phyloP scores from a whole-genome alignment of 805 yeast genomes.

The Candida oleophila region DNA sequence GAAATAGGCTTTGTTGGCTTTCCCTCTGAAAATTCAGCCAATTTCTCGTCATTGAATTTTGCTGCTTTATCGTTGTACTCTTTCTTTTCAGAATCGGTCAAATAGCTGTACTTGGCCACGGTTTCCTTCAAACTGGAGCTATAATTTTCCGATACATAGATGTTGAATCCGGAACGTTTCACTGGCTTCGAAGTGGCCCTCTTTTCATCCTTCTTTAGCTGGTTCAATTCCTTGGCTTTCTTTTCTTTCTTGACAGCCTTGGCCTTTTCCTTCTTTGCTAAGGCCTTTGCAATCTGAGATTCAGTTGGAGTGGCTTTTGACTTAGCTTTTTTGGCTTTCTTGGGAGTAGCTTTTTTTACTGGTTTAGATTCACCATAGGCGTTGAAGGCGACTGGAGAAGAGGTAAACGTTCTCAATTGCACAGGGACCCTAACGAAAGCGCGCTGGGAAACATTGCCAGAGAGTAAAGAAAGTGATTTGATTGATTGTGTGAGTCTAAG shows the following conservation, averaged over 20 bases:
- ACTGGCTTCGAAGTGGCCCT: constrained; percentile 2
- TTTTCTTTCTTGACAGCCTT: constrained; percentile 14
- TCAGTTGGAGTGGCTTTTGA: constrained; percentile 5
- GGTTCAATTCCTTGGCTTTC: constrained; percentile 7
- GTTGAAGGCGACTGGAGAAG: constrained; percentile 1
- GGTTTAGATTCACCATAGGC: neutral
- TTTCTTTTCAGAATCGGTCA: constrained; percentile 29
- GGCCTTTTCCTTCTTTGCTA: constrained; percentile 4
- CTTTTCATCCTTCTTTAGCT: constrained; percentile 8
- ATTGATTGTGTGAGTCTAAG: constrained; percentile 1
- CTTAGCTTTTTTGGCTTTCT: constrained; percentile 13
- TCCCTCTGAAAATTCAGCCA: constrained; percentile 23
- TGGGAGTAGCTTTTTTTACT: constrained; percentile 8
- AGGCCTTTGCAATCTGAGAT: constrained; percentile 8
- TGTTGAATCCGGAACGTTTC: constrained; percentile 20
- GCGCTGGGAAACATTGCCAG: neutral
- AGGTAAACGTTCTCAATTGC: neutral
- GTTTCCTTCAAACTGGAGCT: constrained; percentile 2
- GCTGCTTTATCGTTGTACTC: constrained; percentile 23
- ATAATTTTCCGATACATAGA: constrained; percentile 22
- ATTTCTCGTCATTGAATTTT: neutral
- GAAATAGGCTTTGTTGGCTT: constrained; percentile 33
- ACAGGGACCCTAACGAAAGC: neutral
- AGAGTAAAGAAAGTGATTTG: neutral
- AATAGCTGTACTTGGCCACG: constrained; percentile 21